A percentile compares a stretch with the other conserved stretches of the same genome.
Conservation (phyloP, 208 protist species). For the Leishmania amazonensis region DNA sequence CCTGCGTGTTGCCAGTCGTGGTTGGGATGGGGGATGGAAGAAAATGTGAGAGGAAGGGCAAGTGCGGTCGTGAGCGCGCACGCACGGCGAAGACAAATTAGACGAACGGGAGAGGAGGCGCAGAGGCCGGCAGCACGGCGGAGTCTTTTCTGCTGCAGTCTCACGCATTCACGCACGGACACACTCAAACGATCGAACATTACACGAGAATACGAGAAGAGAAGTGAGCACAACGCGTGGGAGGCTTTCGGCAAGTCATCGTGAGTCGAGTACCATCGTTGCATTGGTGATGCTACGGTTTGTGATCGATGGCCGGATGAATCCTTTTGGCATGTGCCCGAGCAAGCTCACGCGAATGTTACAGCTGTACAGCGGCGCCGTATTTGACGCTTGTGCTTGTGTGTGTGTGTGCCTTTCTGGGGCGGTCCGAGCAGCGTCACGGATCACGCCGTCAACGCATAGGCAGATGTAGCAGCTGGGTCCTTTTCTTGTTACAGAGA, state of each 20-base stretch:
- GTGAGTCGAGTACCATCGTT: neutral
- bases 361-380: neutral
- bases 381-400: neutral
- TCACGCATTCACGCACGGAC: neutral
- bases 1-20: neutral
- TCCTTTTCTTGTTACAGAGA: neutral
- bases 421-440: neutral
- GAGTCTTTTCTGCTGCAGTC: no score
- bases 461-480: neutral
- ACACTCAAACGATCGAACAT: neutral
- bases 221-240: no score
- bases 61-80: neutral
- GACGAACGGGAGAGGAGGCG: no score
- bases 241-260: neutral
- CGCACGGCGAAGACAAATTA: no score
- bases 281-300: no score
- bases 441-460: neutral
- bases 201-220: neutral
- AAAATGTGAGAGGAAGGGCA: neutral
- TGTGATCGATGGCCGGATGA: neutral
- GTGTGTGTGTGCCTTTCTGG: neutral
- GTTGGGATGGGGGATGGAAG: neutral
- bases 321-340: neutral
- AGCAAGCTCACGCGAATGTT: neutral
- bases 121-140: no score